phyloP scores from a whole-genome alignment of 208 protist species.

The Giardia muris region DNA sequence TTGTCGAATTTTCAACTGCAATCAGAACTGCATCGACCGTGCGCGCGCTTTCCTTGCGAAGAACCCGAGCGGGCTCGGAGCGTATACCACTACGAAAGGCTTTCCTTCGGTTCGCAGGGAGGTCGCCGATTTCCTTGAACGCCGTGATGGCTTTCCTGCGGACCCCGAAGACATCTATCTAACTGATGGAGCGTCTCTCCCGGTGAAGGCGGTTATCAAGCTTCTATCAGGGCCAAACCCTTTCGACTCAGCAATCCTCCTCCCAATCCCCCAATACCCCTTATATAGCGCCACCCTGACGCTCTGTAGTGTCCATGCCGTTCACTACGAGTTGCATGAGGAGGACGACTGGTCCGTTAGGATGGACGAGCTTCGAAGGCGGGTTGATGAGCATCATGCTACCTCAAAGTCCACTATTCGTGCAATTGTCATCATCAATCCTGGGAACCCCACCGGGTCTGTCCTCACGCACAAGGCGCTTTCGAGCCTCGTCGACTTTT shows the following conservation, averaged over 20 bases:
- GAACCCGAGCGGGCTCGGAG: slow-evolving; percentile 55
- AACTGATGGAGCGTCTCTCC: slow-evolving; percentile 78
- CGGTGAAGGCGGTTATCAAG: slow-evolving; percentile 64
- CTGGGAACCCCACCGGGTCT: slow-evolving; percentile 89
- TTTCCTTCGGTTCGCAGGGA: slow-evolving; percentile 40
- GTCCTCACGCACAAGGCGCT: slow-evolving; percentile 59
- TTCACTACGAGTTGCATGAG: slow-evolving; percentile 80
- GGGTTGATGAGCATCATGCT: slow-evolving; percentile 42
- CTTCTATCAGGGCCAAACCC: slow-evolving; percentile 42
- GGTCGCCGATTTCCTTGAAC: slow-evolving; percentile 74
- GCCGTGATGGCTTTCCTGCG: slow-evolving; percentile 60
- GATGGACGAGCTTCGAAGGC: slow-evolving; percentile 48
- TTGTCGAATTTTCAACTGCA: neutral
- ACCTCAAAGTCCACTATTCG: slow-evolving; percentile 52
- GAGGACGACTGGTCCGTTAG: slow-evolving; percentile 60
- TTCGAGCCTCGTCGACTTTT: slow-evolving; percentile 59
- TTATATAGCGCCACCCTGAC: slow-evolving; percentile 88
- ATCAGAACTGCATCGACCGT: neutral
- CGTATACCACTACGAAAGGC: slow-evolving; percentile 76
- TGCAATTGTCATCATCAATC: slow-evolving; percentile 89
- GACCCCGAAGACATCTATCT: slow-evolving; percentile 64
- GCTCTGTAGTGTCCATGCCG: slow-evolving; percentile 62
- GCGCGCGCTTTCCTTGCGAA: slow-evolving; percentile 4
- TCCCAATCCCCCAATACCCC: slow-evolving; percentile 97
- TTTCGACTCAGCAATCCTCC: slow-evolving; percentile 54